Evolutionary conservation across 2,329 filamentous ascomycete species (phyloP), one percentile per base, ranked within the genome.

Genomic region (Pseudogymnoascus sp.): DNA sequence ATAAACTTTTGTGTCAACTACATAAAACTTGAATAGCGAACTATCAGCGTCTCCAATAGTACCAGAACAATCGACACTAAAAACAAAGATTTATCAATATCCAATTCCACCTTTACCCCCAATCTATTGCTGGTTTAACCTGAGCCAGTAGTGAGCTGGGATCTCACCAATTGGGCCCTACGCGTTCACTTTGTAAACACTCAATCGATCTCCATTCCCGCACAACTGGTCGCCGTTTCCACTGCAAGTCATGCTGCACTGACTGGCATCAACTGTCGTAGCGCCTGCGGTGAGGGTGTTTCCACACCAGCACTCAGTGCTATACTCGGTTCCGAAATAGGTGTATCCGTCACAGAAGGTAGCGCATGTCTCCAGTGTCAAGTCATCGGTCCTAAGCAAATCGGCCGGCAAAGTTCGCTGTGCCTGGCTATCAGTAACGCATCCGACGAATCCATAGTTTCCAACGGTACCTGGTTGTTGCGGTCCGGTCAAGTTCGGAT

Each of bases 261-360:
- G 65, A 13, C 59, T 62, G 8, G 58, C 31, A 24, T 64, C 33
- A 11, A 65, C 63, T 21, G 57, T 15, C 8, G 66, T 57, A n/a
- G 68, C 67, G 8, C 67, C 67, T 17, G 63, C 29, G 47, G 60
- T 60, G 10, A 70, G 65, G 17, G 63, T 68, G 61, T 70, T 69
- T 17, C 72, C 71, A 63, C 71, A 73, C 64, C 67, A 73, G 44
- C 71, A 72, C 64, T 75, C 70, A 50, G 68, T 67, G 35, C 69
- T 68, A 64, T 74, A 77, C 62, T 78, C 76, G 6, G 74, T 70
- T 40, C 75, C 75, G 29, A 72, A 73, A 63, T 71, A 73, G 1
- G 62, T 68, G 36, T 70, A 73, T 1, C 66, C 69, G 5, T 60
- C 59, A 54, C 70, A 74, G 40, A 70, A 68, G 0, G 64, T 50